Percentiles rank a stretch among this genome's conserved stretches.
Conservation (phyloP, 2,329 filamentous ascomycete genomes). For the Chalara sp. region DNA sequence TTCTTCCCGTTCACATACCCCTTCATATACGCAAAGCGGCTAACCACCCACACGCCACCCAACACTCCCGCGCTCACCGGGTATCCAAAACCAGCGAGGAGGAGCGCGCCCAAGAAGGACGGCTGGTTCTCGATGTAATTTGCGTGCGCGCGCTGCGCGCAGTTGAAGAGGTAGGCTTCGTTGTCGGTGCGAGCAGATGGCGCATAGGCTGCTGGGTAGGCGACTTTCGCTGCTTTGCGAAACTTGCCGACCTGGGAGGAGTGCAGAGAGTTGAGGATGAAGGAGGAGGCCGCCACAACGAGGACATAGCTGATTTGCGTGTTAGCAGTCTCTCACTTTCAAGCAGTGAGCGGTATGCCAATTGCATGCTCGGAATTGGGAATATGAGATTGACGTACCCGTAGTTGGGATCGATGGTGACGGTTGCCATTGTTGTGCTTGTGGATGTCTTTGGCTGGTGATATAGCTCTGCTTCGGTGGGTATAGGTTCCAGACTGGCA, state of each 20-base stretch:
- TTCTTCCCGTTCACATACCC: conserved; percentile 34
- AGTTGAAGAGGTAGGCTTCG: conserved; percentile 50
- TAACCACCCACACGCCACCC: conserved; percentile 46
- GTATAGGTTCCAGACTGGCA: too few species aligned
- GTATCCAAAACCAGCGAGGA: conserved; percentile 50
- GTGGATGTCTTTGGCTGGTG: background rate
- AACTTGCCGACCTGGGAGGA: conserved; percentile 36
- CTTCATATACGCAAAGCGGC: conserved; percentile 45
- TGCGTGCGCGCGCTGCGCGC: conserved; percentile 54
- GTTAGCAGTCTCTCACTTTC: background rate
- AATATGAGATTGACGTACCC: conserved; percentile 17
- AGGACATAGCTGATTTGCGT: conserved; percentile 51
- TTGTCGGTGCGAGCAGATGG: conserved; percentile 21
- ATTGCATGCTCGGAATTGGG: background rate
- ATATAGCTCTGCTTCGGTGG: background rate
- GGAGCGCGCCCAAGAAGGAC: conserved; percentile 42
- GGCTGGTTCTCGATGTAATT: conserved; percentile 59
- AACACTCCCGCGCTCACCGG: conserved; percentile 42
- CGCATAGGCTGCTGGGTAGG: conserved; percentile 51
- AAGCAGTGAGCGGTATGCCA: background rate
- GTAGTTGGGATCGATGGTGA: conserved; percentile 23
- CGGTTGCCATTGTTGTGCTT: conserved; percentile 17
- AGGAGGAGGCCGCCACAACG: conserved; percentile 46
- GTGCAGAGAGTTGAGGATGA: conserved; percentile 53
- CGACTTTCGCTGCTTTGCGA: conserved; percentile 46